Evolutionary conservation across 1,139 yeast species (phyloP).

Genomic region (Yamadazyma jaroonii): DNA sequence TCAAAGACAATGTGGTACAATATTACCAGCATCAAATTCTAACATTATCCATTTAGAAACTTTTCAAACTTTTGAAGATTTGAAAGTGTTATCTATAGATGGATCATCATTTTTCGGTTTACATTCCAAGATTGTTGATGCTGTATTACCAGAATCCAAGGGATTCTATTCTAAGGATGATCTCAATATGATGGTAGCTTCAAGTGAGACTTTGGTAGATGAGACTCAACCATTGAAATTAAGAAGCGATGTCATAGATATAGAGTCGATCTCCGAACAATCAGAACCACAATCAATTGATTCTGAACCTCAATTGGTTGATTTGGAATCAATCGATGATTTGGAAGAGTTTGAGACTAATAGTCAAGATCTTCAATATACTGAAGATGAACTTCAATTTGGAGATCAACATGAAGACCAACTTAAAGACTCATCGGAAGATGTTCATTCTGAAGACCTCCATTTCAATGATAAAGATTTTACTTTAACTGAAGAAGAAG

Average conservation of each 20-base stretch:
- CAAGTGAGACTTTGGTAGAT: conserved; percentile 27
- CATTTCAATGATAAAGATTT: no score
- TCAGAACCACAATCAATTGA: neutral
- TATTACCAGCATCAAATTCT: conserved; percentile 56
- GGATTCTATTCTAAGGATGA: conserved; percentile 34
- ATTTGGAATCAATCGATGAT: no score
- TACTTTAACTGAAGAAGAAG: no score
- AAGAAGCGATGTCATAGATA: conserved; percentile 6
- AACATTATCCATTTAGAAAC: conserved; percentile 44
- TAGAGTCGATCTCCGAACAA: neutral
- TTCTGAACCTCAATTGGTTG: no score
- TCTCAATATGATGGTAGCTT: conserved; percentile 22
- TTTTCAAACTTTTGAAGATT: conserved; percentile 27
- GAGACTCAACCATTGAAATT: conserved; percentile 26
- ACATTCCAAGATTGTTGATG: conserved; percentile 43
- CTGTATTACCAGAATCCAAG: conserved; percentile 19
- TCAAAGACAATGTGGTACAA: conserved; percentile 60
- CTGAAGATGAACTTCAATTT: no score
- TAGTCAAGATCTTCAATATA: no score
- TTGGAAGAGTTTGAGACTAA: no score
- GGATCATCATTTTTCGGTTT: conserved; percentile 54
- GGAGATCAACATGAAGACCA: no score
- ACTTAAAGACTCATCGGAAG: no score
- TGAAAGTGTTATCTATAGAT: conserved; percentile 50
- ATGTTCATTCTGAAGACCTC: no score